Evolutionary conservation across 352 stramenopile species (phyloP), one percentile per base, ranked within the genome.

Genomic region (Nothophytophthora sp.): DNA sequence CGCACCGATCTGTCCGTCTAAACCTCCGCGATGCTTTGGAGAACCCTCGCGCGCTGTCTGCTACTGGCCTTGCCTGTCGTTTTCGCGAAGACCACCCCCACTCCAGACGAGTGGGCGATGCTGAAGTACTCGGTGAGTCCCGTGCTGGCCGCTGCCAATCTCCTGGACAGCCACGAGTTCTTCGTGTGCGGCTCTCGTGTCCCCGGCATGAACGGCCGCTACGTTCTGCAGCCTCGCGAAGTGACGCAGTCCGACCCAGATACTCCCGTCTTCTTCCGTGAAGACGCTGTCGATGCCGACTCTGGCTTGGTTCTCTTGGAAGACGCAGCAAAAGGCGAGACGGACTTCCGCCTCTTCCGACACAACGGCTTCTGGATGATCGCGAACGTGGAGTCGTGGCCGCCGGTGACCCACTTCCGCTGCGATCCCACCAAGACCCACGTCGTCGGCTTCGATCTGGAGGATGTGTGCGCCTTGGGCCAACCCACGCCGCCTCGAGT

Each of bases 361-460:
- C 68, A 84, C 63, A 67, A 79, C 15, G 76, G 75, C 24, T 87
- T 87, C 48, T 90, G 76, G 78, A 71, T 86, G 67, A 67, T 90
- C 30, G 73, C 71, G 0, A 71, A 89, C 51, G 54, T 87, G 4
- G 70, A 65, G 13, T 33, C 49, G 10, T 86, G 78, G 78, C 75
- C 78, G 7, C 78, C 75, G 0, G 60, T 56, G 48, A 85, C 77
- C 18, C 57, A 76, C 32, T 89, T 85, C 52, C 75, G 75, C 19
- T 89, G 78, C 40, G 75, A 89, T 20, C 78, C 78, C 20, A 81
- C 65, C 35, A 71, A 76, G 51, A 53, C 29, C 3, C 22, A 75
- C 32, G 39, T 70, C n/a, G 2, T 52, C 5, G 64, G 55, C 2
- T 18, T 70, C 8, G 44, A 79, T 16, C 20, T 72, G 4, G 6